phyloP scores from a whole-genome alignment of 768 basidiomycete genomes.

The Podaxis sp. region DNA sequence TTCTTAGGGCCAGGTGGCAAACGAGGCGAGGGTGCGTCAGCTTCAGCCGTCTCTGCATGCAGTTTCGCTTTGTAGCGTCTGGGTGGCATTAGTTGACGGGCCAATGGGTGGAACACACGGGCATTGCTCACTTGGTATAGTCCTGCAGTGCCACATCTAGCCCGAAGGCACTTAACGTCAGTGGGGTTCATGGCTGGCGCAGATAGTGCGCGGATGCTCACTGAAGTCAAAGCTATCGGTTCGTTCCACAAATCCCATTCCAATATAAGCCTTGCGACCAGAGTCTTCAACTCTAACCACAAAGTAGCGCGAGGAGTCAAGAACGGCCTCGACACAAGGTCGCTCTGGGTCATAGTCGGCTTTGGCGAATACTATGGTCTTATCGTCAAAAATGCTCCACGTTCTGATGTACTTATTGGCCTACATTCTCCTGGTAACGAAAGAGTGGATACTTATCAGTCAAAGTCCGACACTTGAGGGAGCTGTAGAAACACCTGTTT shows the following conservation, averaged over 20 bases:
- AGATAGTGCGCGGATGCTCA: constrained; percentile 37
- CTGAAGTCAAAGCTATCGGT: constrained; percentile 92
- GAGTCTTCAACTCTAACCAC: constrained; percentile 88
- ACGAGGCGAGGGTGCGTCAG: constrained; percentile 59
- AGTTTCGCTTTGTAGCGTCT: constrained; percentile 68
- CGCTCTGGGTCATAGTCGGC: constrained; percentile 77
- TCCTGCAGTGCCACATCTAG: constrained; percentile 85
- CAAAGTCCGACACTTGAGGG: not conserved
- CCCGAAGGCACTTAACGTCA: not conserved
- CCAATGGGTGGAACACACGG: not conserved
- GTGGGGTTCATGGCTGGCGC: not conserved
- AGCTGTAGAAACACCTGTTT: constrained; percentile 59
- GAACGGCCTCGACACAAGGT: constrained; percentile 90
- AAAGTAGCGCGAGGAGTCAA: constrained; percentile 95
- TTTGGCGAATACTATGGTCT: constrained; percentile 74
- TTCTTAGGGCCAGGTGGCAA: constrained; percentile 81
- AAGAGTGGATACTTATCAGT: not conserved
- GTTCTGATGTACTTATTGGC: constrained; percentile 21
- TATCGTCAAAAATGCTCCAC: not conserved
- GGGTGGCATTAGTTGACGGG: constrained; percentile 8
- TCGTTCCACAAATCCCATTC: constrained; percentile 89
- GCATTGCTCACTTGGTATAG: constrained; percentile 65
- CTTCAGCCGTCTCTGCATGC: constrained; percentile 46
- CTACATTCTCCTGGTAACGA: constrained; percentile 57
- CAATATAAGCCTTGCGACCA: constrained; percentile 88